Evolutionary conservation across 306 rosid genomes (phyloP).

Genomic region (Heteromeles arbutifolia): DNA sequence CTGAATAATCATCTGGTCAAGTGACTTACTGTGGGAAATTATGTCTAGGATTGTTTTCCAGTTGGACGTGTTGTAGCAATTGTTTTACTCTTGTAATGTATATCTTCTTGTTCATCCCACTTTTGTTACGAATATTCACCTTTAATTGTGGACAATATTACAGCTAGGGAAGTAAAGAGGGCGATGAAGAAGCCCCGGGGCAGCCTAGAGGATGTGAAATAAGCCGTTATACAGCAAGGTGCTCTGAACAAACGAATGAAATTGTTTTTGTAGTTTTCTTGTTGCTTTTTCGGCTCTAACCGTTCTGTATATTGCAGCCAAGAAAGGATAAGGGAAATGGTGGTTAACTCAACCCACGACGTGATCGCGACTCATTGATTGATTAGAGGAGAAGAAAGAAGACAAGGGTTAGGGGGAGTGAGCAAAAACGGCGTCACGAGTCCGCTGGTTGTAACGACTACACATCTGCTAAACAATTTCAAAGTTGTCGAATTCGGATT

Average conservation of each 20-base stretch:
- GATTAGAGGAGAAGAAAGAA: not conserved
- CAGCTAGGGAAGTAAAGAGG: slow-evolving; percentile 55
- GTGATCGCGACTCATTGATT: not conserved
- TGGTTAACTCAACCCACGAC: too few species aligned
- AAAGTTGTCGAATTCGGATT: too few species aligned
- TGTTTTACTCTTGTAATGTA: not conserved
- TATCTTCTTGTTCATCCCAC: not conserved
- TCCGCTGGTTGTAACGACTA: not conserved
- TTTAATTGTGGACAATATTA: slow-evolving; percentile 14
- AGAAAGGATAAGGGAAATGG: slow-evolving; percentile 18
- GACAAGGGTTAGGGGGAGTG: not conserved
- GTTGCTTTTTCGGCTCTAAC: slow-evolving; percentile 11
- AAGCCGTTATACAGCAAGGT: slow-evolving; percentile 26
- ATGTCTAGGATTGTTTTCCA: not conserved
- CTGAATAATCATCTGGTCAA: not conserved
- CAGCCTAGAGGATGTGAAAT: slow-evolving; percentile 34
- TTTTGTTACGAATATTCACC: not conserved
- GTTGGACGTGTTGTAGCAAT: not conserved
- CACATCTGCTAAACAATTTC: not conserved
- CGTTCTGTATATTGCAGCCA: slow-evolving; percentile 35
- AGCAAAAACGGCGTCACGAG: not conserved
- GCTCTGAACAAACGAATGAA: slow-evolving; percentile 32
- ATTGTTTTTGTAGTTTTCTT: not conserved
- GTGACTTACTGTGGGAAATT: not conserved
- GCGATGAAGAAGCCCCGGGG: slow-evolving; percentile 37